A percentile compares a stretch with the other conserved stretches of the same genome.
phyloP scores from a whole-genome alignment of 2,329 filamentous ascomycete genomes.

The Didymella sp. region DNA sequence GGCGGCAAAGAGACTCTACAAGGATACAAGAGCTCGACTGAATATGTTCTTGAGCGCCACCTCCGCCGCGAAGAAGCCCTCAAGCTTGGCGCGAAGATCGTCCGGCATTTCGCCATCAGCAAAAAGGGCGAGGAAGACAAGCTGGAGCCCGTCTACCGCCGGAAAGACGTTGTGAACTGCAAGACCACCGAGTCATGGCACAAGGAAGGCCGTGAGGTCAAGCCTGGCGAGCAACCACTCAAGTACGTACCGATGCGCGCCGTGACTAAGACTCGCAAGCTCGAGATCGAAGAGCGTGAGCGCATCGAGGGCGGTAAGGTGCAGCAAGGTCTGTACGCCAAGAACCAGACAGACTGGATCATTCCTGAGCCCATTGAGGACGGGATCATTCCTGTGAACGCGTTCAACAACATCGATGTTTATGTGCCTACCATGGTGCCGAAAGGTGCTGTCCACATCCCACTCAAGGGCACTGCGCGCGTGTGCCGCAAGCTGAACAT shows the following conservation, averaged over 20 bases:
- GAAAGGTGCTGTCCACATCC: constrained; percentile 80
- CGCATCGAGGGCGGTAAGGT: constrained; percentile 80
- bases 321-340: constrained; percentile 83
- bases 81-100: constrained; percentile 69
- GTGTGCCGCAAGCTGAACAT: constrained; percentile 85
- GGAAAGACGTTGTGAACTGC: constrained; percentile 81
- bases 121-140: constrained; percentile 73
- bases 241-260: constrained; percentile 91
- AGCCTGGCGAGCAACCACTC: constrained; percentile 73
- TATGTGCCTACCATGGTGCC: constrained; percentile 96
- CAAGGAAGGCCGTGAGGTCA: constrained; percentile 85
- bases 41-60: constrained; percentile 85
- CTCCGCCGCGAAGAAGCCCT: constrained; percentile 92
- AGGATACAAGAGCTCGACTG: constrained; percentile 83
- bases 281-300: constrained; percentile 87
- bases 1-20: constrained; percentile 79
- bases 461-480: constrained; percentile 75
- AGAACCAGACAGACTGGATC: constrained; percentile 92
- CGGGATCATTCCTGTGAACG: constrained; percentile 90
- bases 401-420: constrained; percentile 94
- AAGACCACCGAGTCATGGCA: constrained; percentile 97
- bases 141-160: constrained; percentile 80
- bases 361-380: constrained; percentile 85
- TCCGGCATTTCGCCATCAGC: constrained; percentile 75
- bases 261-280: constrained; percentile 83